phyloP scores from a whole-genome alignment of 2,329 filamentous ascomycete genomes.

The Didymella glomerata region DNA sequence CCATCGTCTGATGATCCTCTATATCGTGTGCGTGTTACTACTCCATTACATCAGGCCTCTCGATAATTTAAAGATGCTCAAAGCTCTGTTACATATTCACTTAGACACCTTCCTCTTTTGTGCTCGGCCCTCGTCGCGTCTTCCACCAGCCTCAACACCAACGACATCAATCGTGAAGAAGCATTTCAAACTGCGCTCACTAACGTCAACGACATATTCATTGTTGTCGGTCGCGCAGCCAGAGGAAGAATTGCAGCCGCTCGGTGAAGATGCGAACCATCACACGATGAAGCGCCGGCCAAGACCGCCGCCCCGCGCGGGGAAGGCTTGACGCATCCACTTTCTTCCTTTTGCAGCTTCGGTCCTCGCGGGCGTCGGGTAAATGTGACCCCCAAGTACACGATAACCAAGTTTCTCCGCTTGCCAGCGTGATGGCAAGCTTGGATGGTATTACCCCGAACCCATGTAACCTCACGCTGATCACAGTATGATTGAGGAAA shows the following conservation, averaged over 20 bases:
- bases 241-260: conserved; percentile 5
- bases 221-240: conserved; percentile 4
- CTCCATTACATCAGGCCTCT: no score
- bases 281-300: conserved; percentile 16
- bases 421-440: conserved; percentile 1
- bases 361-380: conserved; percentile 14
- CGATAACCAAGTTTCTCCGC: conserved; percentile 17
- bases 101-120: not conserved
- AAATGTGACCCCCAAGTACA: conserved; percentile 20
- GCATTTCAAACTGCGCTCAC: not conserved
- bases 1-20: no score
- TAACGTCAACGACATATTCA: not conserved
- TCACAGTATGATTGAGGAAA: conserved; percentile 10
- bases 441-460: conserved; percentile 10
- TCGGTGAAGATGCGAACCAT: conserved; percentile 4
- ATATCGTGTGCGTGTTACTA: no score
- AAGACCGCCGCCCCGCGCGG: conserved; percentile 36
- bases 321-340: conserved; percentile 26
- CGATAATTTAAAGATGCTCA: no score
- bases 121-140: not conserved
- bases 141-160: not conserved
- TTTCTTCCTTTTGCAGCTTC: conserved; percentile 18
- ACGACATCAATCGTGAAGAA: not conserved
- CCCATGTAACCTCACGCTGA: conserved; percentile 9
- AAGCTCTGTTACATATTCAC: no score